These are phyloP conservation scores for Ulmus americana DNA, from an alignment of 331 rosid genomes.

Conservation along the genomic window DNA sequence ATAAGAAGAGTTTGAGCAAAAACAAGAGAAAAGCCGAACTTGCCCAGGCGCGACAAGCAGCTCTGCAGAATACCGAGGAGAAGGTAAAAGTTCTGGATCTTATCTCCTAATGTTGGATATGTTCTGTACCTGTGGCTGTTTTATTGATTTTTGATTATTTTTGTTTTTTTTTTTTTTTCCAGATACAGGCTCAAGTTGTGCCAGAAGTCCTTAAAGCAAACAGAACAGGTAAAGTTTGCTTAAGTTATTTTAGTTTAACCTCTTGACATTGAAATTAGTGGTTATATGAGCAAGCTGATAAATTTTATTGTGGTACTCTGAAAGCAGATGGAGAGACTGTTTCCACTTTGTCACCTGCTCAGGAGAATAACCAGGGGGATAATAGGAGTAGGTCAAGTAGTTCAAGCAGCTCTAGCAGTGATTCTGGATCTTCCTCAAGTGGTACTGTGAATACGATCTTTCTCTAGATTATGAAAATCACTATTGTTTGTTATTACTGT, in stretches of 20 bases:
- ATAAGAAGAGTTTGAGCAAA: slow-evolving; percentile 89
- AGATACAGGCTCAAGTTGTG: slow-evolving; percentile 41
- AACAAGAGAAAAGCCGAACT: slow-evolving; percentile 86
- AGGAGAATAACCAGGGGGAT: slow-evolving; percentile 50
- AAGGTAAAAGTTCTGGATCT: slow-evolving; percentile 38
- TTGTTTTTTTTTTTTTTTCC: slow-evolving; percentile 18
- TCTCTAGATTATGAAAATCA: not conserved
- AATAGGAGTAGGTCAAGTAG: slow-evolving; percentile 87
- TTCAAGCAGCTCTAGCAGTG: slow-evolving; percentile 94
- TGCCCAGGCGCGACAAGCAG: slow-evolving; percentile 56
- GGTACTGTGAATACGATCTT: slow-evolving; percentile 42
- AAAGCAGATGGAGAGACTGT: slow-evolving; percentile 47
- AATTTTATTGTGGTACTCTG: slow-evolving; percentile 13
- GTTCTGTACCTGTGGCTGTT: not conserved
- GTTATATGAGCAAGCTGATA: slow-evolving; percentile 13
- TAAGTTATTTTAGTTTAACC: not conserved
- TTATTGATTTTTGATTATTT: not conserved
- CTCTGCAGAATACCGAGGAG: slow-evolving; percentile 36
- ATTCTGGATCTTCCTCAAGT: slow-evolving; percentile 88
- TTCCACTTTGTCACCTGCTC: slow-evolving; percentile 45
- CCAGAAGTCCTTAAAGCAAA: slow-evolving; percentile 43
- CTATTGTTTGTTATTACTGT: slow-evolving; percentile 1
- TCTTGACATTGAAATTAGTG: slow-evolving; percentile 6
- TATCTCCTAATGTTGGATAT: not conserved
- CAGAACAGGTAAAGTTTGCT: slow-evolving; percentile 42